Evolutionary conservation across 805 yeast species (phyloP), one percentile per base, ranked within the genome.

Genomic region (Wickerhamomyces canadensis): DNA sequence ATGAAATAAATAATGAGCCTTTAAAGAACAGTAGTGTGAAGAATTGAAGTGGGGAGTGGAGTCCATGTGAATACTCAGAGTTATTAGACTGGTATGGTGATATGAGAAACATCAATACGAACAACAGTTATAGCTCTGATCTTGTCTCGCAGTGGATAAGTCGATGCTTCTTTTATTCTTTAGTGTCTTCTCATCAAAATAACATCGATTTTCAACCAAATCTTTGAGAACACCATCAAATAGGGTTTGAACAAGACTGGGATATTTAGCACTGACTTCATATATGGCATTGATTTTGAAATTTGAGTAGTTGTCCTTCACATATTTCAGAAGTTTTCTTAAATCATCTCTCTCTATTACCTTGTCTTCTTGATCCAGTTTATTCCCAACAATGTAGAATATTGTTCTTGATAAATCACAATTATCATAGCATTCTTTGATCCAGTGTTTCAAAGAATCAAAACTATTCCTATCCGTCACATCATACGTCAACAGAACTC

Each of bases 261-360:
- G 55, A 55, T 66, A 63, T 47, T 64, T 67, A 19, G 74, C 72
- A 42, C 70, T 68, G 14, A 70, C 71, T 49, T 69, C 75, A 43
- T 66, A 70, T 31, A 65, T 64, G 2, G 70, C 72, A 19, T 61
- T 57, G 27, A 70, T 61, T 15, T 48, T 54, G 18, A 67, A 48
- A 10, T 52, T 48, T 8, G 49, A 34, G 31, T 57, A 62, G 12
- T 51, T 46, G 14, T 47, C 39, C 36, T 64, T 61, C 12, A 59
- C 49, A 32, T 45, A 49, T n/a, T 45, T 41, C 17, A 67, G 49
- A 30, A 60, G 51, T 16, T 49, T 44, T 34, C 63, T 47, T 4
- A 70, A 61, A 39, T 68, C 66, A 16, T 65, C 65, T 34, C 62
- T 64, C 4, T 55, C 52, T 13, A 70, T 72, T 30, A 59, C 47